Evolutionary conservation across 805 yeast genomes (phyloP).

Genomic region (Ogataea henricii): DNA sequence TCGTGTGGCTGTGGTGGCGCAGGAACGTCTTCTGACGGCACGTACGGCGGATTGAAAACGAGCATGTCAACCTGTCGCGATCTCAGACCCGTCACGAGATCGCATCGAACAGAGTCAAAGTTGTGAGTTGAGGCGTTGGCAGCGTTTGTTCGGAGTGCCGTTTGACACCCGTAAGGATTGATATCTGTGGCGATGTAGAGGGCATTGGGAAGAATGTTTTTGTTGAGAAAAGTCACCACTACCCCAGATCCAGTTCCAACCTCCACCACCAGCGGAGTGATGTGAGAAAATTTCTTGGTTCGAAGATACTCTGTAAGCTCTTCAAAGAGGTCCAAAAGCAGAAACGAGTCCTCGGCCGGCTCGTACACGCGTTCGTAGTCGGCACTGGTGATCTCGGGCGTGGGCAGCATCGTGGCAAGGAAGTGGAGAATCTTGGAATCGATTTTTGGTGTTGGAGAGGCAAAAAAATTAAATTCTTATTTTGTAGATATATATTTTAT

Average conservation of each 20-base stretch:
- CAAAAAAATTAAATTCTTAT: too few species aligned
- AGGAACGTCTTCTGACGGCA: constrained; percentile 83
- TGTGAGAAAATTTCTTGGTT: constrained; percentile 26
- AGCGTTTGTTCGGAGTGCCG: constrained; percentile 46
- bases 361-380: constrained; percentile 83
- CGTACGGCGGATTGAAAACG: constrained; percentile 95
- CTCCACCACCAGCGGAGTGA: constrained; percentile 66
- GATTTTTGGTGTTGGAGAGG: neutral
- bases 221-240: constrained; percentile 73
- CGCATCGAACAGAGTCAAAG: constrained; percentile 57
- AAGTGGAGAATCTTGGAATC: neutral
- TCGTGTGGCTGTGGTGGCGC: constrained; percentile 45
- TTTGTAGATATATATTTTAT: too few species aligned
- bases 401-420: constrained; percentile 65
- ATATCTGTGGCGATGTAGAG: constrained; percentile 73
- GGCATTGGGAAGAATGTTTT: constrained; percentile 54
- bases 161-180: constrained; percentile 72
- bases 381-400: constrained; percentile 61
- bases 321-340: constrained; percentile 81
- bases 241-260: constrained; percentile 94
- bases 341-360: constrained; percentile 91
- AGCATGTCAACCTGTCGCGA: constrained; percentile 61
- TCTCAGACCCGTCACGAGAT: constrained; percentile 54
- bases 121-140: constrained; percentile 24
- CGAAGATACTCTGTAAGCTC: constrained; percentile 44